Conservation (phyloP, 805 yeast species). For the Hanseniaspora meyeri region DNA sequence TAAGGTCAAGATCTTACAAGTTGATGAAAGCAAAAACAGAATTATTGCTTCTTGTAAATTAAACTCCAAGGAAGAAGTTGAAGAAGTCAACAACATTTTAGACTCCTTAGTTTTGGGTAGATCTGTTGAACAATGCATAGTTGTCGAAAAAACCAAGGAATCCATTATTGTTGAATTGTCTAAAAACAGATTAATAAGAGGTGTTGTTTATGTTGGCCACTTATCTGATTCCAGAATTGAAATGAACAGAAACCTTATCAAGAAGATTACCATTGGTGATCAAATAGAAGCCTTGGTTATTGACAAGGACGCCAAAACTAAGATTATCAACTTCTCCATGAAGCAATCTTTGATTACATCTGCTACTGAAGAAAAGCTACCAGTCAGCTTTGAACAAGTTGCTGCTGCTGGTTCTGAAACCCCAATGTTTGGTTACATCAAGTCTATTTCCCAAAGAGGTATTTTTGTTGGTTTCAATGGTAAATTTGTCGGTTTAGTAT, state of each 20-base stretch:
- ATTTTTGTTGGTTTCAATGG: constrained; percentile 74
- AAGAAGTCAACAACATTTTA: constrained; percentile 37
- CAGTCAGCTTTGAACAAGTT: constrained; percentile 49
- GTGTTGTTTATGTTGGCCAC: constrained; percentile 63
- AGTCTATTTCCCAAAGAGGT: constrained; percentile 63
- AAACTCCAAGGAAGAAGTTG: constrained; percentile 40
- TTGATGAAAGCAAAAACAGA: constrained; percentile 41
- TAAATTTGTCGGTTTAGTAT: constrained; percentile 67
- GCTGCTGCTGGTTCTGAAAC: constrained; percentile 31
- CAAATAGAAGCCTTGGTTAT: constrained; percentile 48
- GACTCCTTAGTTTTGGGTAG: constrained; percentile 46
- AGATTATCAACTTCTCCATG: constrained; percentile 49
- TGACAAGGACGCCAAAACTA: constrained; percentile 50
- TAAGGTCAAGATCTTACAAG: constrained; percentile 48
- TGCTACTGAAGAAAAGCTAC: constrained; percentile 43
- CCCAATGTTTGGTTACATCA: constrained; percentile 59
- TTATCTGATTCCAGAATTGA: constrained; percentile 65
- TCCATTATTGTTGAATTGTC: constrained; percentile 52
- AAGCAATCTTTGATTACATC: constrained; percentile 58
- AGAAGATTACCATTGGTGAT: constrained; percentile 52
- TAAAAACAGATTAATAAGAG: constrained; percentile 40
- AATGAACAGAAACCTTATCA: constrained; percentile 54
- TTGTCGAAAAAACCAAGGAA: constrained; percentile 68
- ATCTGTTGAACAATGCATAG: constrained; percentile 43
- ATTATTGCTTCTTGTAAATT: constrained; percentile 59